phyloP scores from a whole-genome alignment of 352 stramenopile species.

The Halophytophthora batemanensis region DNA sequence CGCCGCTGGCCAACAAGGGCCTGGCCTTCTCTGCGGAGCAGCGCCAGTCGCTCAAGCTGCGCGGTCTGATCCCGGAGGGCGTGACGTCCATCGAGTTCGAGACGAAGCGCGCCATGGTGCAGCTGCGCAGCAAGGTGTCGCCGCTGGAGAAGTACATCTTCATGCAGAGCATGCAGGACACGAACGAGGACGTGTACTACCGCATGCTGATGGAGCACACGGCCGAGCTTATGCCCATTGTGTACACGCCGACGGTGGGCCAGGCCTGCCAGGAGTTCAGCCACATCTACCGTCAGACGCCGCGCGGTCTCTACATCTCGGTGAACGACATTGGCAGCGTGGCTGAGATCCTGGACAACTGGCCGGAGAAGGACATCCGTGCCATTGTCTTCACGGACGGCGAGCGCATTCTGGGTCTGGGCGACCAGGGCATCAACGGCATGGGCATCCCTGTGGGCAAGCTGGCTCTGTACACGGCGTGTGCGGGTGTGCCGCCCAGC shows the following conservation, averaged over 20 bases:
- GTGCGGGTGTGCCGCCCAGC: constrained; percentile 90
- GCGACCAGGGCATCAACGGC: constrained; percentile 90
- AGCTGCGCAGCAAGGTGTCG: constrained; percentile 79
- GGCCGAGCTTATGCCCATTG: constrained; percentile 93
- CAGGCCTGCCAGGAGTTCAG: constrained; percentile 91
- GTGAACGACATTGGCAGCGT: constrained; percentile 81
- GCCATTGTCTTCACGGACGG: constrained; percentile 98
- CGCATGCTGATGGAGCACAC: constrained; percentile 88
- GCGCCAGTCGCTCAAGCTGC: constrained; percentile 83
- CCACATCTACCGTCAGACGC: constrained; percentile 86
- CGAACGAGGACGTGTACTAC: constrained; percentile 92
- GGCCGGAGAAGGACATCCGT: constrained; percentile 94
- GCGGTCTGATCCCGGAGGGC: constrained; percentile 88
- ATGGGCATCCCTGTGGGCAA: constrained; percentile 95
- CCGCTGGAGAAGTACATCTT: constrained; percentile 94
- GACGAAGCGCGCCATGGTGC: constrained; percentile 82
- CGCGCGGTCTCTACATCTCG: constrained; percentile 91
- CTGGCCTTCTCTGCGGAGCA: constrained; percentile 91
- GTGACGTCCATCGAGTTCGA: constrained; percentile 86
- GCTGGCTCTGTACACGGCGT: constrained; percentile 93
- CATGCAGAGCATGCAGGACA: constrained; percentile 89
- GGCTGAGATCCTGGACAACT: constrained; percentile 92
- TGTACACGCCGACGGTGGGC: constrained; percentile 98
- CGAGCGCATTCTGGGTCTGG: constrained; percentile 93
- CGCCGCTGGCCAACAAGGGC: constrained; percentile 91